Conservation (phyloP, 2,329 filamentous ascomycete genomes). For the Arthroderma uncinatum region DNA sequence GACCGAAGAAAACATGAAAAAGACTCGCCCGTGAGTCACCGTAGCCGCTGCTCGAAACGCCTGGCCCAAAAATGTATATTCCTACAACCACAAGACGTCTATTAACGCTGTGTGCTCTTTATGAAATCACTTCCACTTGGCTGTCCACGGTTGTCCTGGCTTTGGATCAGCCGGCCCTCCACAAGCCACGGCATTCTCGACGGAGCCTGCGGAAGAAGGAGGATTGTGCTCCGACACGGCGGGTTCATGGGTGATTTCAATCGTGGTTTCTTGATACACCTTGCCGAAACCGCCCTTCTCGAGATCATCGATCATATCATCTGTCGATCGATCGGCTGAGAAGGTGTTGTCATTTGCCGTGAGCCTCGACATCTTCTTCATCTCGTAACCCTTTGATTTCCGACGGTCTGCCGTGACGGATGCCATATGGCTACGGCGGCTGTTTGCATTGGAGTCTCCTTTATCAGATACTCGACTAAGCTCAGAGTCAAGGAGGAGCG, state of each 20-base stretch:
- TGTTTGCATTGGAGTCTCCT: slow-evolving; percentile 20
- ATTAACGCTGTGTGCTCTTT: neutral
- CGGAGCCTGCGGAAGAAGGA: neutral
- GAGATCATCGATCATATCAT: slow-evolving; percentile 31
- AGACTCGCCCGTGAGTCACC: neutral
- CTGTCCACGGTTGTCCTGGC: neutral
- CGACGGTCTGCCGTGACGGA: slow-evolving; percentile 12
- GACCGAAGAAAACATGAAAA: neutral
- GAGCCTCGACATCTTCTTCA: slow-evolving; percentile 4
- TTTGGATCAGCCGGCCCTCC: neutral
- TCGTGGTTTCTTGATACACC: slow-evolving; percentile 36
- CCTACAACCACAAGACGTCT: neutral
- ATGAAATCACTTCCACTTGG: neutral
- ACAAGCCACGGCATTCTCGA: neutral
- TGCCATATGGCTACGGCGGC: slow-evolving; percentile 10
- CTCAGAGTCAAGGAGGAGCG: slow-evolving; percentile 44
- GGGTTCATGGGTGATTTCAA: slow-evolving; percentile 32
- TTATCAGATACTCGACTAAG: neutral
- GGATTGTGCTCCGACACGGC: slow-evolving; percentile 6
- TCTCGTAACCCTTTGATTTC: slow-evolving; percentile 1
- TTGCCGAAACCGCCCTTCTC: slow-evolving; percentile 28
- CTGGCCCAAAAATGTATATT: neutral
- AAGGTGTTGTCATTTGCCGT: slow-evolving; percentile 13
- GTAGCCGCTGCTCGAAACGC: neutral
- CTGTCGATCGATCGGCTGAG: slow-evolving; percentile 30